Evolutionary conservation across 2,329 filamentous ascomycete genomes (phyloP).

Genomic region (Monilinia aucupariae): DNA sequence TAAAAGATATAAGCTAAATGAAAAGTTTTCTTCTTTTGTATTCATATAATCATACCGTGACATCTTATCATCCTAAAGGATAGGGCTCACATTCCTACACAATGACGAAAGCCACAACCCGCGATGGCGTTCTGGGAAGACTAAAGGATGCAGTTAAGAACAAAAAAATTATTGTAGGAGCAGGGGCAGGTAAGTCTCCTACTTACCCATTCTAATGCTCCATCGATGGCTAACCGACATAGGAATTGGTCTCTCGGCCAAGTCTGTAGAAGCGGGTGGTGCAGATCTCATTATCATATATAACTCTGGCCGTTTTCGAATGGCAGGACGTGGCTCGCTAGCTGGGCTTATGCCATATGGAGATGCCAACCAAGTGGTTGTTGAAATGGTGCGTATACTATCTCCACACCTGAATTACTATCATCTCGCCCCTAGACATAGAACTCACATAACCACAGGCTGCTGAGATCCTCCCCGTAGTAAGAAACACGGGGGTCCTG

Average conservation of each 20-base stretch:
- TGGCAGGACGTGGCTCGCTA: constrained; percentile 65
- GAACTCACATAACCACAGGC: constrained; percentile 36
- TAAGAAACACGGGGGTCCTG: constrained; percentile 58
- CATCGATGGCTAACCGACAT: neutral
- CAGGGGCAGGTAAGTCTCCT: constrained; percentile 48
- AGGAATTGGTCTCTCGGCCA: constrained; percentile 66
- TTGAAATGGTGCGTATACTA: constrained; percentile 49
- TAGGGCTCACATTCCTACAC: constrained; percentile 17
- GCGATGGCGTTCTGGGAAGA: constrained; percentile 49
- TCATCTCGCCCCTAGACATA: neutral
- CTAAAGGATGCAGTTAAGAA: constrained; percentile 50
- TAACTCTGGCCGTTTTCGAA: constrained; percentile 66
- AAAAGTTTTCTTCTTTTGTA: neutral
- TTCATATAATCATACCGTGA: neutral
- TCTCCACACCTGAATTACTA: too few species aligned
- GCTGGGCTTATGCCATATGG: constrained; percentile 67
- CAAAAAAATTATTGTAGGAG: constrained; percentile 59
- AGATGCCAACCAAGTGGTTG: constrained; percentile 63
- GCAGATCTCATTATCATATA: constrained; percentile 67
- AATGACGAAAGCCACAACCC: constrained; percentile 54
- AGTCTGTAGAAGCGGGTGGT: constrained; percentile 63
- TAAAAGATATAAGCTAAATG: neutral
- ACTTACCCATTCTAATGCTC: neutral
- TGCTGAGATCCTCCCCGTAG: constrained; percentile 59
- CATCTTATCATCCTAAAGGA: neutral